phyloP scores from a whole-genome alignment of 495 filamentous ascomycete genomes.

The Penicillium antarcticum region DNA sequence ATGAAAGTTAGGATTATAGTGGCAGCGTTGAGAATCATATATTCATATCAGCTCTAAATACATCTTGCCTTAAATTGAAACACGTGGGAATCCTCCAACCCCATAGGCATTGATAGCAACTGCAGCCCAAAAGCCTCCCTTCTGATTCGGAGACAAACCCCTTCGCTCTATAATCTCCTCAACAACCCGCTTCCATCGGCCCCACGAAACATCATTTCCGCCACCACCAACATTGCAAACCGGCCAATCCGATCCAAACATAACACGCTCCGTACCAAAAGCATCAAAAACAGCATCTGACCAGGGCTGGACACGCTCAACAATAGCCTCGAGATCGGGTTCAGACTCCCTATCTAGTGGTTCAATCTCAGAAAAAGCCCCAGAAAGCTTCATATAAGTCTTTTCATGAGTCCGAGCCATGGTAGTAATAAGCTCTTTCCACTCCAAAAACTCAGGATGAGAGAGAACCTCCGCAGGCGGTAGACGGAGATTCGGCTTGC shows the following conservation, averaged over 20 bases:
- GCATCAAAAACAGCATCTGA: conserved; percentile 60
- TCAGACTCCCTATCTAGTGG: conserved; percentile 32
- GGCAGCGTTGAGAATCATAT: background rate
- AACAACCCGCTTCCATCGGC: conserved; percentile 40
- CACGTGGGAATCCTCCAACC: conserved; percentile 33
- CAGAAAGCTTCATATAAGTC: conserved; percentile 88
- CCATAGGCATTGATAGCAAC: conserved; percentile 67
- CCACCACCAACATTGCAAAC: conserved; percentile 71
- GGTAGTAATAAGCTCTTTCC: conserved; percentile 33
- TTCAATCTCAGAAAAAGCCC: conserved; percentile 71
- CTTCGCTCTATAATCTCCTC: conserved; percentile 57
- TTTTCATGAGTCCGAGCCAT: conserved; percentile 51
- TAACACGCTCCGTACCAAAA: conserved; percentile 68
- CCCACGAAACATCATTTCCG: conserved; percentile 48
- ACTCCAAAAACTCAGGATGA: conserved; percentile 57
- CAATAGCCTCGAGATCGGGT: conserved; percentile 37
- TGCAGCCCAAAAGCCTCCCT: conserved; percentile 62
- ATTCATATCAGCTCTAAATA: no score
- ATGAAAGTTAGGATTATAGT: background rate
- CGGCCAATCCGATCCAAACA: conserved; percentile 92
- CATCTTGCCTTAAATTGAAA: no score
- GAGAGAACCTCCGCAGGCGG: conserved; percentile 36
- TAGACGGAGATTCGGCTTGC: conserved; percentile 72
- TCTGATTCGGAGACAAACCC: conserved; percentile 53
- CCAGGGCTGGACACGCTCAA: conserved; percentile 55